Conservation (phyloP, 1,284 basidiomycete genomes). For the Ustilago trichophora region DNA sequence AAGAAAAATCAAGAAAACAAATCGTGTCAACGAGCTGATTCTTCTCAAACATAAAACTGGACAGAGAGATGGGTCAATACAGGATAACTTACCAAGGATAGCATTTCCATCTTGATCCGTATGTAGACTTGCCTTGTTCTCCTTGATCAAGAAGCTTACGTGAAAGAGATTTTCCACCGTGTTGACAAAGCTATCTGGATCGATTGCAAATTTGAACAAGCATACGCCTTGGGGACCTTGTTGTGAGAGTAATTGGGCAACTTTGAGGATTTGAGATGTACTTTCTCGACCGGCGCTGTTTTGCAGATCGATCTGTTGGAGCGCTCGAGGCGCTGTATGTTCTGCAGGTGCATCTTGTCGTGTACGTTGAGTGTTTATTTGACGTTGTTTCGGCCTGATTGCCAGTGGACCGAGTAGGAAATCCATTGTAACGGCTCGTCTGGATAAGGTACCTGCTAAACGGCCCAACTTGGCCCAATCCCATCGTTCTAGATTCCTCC, state of each 20-base stretch:
- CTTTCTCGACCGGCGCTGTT: conserved; percentile 52
- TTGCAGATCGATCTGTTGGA: conserved; percentile 53
- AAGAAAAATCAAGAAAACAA: no score
- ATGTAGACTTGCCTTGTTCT: conserved; percentile 74
- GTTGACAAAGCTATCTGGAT: conserved; percentile 86
- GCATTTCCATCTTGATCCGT: conserved; percentile 76
- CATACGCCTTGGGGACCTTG: conserved; percentile 71
- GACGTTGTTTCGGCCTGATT: conserved; percentile 38
- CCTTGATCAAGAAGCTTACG: conserved; percentile 86
- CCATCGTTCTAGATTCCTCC: conserved; percentile 38
- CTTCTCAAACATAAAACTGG: no score
- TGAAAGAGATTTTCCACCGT: conserved; percentile 94
- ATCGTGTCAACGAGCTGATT: no score
- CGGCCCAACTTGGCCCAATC: conserved; percentile 55
- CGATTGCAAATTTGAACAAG: conserved; percentile 83
- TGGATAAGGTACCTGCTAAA: conserved; percentile 35
- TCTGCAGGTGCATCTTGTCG: conserved; percentile 24
- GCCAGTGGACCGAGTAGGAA: conserved; percentile 62
- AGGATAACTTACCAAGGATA: conserved; percentile 70
- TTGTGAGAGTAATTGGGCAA: conserved; percentile 69
- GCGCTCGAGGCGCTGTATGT: conserved; percentile 32
- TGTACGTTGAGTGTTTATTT: background rate
- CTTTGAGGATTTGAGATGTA: conserved; percentile 48
- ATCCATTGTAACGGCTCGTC: conserved; percentile 54
- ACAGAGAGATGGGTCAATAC: no score